These are phyloP conservation scores for Trichoderma sp. DNA, from an alignment of 2,329 filamentous ascomycete species.

Conservation along the genomic window DNA sequence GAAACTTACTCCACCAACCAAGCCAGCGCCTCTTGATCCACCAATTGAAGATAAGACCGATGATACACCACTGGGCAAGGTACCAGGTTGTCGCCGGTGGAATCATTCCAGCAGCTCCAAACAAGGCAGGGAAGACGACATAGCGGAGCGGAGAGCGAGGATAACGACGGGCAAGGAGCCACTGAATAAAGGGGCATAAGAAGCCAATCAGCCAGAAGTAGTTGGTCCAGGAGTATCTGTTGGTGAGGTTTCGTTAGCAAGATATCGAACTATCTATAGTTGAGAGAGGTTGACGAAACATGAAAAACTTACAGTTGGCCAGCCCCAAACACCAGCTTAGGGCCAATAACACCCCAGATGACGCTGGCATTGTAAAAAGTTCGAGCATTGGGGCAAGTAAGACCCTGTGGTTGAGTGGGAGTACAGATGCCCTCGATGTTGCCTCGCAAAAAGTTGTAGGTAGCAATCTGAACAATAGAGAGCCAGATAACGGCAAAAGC, in stretches of 20 bases:
- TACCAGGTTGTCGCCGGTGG: constrained; percentile 61
- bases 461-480: constrained; percentile 44
- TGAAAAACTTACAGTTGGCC: constrained; percentile 37
- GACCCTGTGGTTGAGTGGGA: constrained; percentile 50
- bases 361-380: constrained; percentile 65
- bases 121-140: constrained; percentile 58
- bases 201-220: constrained; percentile 61
- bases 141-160: constrained; percentile 53
- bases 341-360: constrained; percentile 64
- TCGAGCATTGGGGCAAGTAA: constrained; percentile 60
- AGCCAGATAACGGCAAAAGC: constrained; percentile 48
- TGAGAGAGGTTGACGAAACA: background rate
- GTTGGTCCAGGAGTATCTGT: constrained; percentile 52
- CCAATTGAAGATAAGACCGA: constrained; percentile 61
- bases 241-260: constrained; percentile 3
- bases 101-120: constrained; percentile 54
- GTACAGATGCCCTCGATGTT: constrained; percentile 60
- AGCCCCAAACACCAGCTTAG: constrained; percentile 41
- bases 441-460: constrained; percentile 48
- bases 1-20: constrained; percentile 58
- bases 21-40: constrained; percentile 53
- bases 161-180: constrained; percentile 51
- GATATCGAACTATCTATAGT: no score
- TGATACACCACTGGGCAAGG: constrained; percentile 58
- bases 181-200: constrained; percentile 53